Conservation (phyloP, 2,329 filamentous ascomycete species). For the Scedosporium boydii region DNA sequence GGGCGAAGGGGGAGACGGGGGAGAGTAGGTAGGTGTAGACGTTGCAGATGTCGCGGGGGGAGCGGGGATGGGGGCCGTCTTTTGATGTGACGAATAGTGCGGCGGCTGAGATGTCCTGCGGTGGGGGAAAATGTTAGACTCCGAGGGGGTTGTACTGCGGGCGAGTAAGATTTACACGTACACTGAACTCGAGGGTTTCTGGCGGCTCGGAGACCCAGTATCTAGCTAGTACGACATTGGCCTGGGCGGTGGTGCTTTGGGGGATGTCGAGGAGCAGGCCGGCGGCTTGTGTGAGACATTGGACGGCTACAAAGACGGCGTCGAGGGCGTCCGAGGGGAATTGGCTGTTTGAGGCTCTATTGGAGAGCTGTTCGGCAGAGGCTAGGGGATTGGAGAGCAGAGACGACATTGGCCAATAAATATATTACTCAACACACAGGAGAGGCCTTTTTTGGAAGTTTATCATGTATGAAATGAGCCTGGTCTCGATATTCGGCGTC, state of each 20-base stretch:
- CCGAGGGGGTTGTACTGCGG: background rate
- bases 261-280: slow-evolving; percentile 75
- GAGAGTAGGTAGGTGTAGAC: slow-evolving; percentile 76
- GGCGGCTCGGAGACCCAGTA: slow-evolving; percentile 60
- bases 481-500: too few species aligned
- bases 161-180: slow-evolving; percentile 16
- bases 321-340: slow-evolving; percentile 63
- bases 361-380: slow-evolving; percentile 58
- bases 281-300: slow-evolving; percentile 66
- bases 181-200: slow-evolving; percentile 49
- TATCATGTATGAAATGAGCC: too few species aligned
- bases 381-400: slow-evolving; percentile 60
- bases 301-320: slow-evolving; percentile 60
- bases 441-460: too few species aligned
- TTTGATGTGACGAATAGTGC: slow-evolving; percentile 75
- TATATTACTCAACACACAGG: too few species aligned
- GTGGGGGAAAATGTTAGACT: background rate
- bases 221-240: slow-evolving; percentile 70
- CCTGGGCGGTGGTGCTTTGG: slow-evolving; percentile 77
- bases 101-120: slow-evolving; percentile 71
- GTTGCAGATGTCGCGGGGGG: slow-evolving; percentile 71
- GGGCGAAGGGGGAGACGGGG: slow-evolving; percentile 38
- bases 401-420: background rate
- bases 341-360: slow-evolving; percentile 42
- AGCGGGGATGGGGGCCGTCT: slow-evolving; percentile 65